Conservation (phyloP, 768 basidiomycete genomes). For the Boletus barrowsii region DNA sequence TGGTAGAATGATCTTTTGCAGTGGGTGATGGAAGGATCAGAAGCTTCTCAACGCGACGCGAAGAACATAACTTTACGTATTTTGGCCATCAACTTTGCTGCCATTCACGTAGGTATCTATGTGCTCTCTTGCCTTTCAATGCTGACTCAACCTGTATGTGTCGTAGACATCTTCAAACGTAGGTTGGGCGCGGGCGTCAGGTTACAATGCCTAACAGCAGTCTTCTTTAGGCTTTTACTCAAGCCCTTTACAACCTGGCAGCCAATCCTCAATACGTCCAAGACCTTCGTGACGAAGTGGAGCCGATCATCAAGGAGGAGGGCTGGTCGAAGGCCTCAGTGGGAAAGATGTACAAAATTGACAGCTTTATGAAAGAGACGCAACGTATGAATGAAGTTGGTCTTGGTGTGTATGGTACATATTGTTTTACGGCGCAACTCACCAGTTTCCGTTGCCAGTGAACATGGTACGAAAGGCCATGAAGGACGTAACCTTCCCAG, state of each 20-base stretch:
- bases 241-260: conserved; percentile 9
- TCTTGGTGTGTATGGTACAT: conserved; percentile 13
- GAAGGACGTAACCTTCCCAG: conserved; percentile 28
- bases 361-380: conserved; percentile 17
- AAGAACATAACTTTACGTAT: conserved; percentile 21
- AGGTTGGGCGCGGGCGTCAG: background rate
- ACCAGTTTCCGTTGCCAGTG: background rate
- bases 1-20: conserved; percentile 32
- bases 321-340: conserved; percentile 20
- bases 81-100: conserved; percentile 20
- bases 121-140: background rate
- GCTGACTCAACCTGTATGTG: background rate
- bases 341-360: conserved; percentile 16
- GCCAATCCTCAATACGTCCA: conserved; percentile 14
- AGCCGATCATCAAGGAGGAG: conserved; percentile 6
- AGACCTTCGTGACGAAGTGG: conserved; percentile 17
- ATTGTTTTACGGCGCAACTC: too few relatives aligned
- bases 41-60: conserved; percentile 8
- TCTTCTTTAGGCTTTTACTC: conserved; percentile 5
- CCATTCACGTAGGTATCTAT: conserved; percentile 14
- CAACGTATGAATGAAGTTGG: conserved; percentile 31
- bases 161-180: conserved; percentile 13
- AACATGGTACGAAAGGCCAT: conserved; percentile 6
- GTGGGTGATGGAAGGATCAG: conserved; percentile 32
- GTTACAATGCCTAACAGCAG: background rate